phyloP scores from a whole-genome alignment of 192 early-diverging fungal genomes.

The Coemansia sp. region DNA sequence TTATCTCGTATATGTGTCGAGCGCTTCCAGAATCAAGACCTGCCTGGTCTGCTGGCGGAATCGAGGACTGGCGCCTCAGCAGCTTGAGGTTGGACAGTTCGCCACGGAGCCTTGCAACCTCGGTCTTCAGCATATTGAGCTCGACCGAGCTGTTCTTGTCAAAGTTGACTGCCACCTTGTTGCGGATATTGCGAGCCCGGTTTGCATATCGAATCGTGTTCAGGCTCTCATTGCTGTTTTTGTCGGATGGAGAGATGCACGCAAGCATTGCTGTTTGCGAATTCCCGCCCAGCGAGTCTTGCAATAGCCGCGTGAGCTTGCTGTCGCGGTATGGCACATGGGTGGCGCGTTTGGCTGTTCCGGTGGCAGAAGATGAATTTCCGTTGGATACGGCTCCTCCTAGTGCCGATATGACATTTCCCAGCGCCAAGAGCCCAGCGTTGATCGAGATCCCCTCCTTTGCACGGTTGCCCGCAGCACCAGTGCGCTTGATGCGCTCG shows the following conservation, averaged over 20 bases:
- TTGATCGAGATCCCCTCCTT: slow-evolving; percentile 99
- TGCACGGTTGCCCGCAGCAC: slow-evolving; percentile 89
- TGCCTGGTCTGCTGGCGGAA: slow-evolving; percentile 1
- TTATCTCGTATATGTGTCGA: slow-evolving; percentile 8
- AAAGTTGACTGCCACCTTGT: slow-evolving; percentile 76
- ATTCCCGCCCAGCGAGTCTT: slow-evolving; percentile 96
- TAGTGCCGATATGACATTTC: slow-evolving; percentile 96
- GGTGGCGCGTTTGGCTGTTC: slow-evolving; percentile 46
- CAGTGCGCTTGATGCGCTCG: slow-evolving; percentile 92
- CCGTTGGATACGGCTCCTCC: slow-evolving; percentile 59
- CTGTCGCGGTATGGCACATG: slow-evolving; percentile 98
- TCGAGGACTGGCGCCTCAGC: slow-evolving; percentile 33
- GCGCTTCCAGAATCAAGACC: not conserved
- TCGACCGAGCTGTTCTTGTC: slow-evolving; percentile 56
- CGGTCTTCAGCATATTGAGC: slow-evolving; percentile 52
- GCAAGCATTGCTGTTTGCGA: slow-evolving; percentile 96
- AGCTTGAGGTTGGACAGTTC: slow-evolving; percentile 53
- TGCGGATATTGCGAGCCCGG: slow-evolving; percentile 95
- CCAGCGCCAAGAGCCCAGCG: slow-evolving; percentile 90
- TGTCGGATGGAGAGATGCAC: slow-evolving; percentile 87
- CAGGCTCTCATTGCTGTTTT: slow-evolving; percentile 86
- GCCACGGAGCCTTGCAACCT: slow-evolving; percentile 49
- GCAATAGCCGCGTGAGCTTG: slow-evolving; percentile 93
- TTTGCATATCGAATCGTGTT: slow-evolving; percentile 97
- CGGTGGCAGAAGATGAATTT: not conserved